Conservation (phyloP, 495 filamentous ascomycete genomes). For the Xylaria cubensis region DNA sequence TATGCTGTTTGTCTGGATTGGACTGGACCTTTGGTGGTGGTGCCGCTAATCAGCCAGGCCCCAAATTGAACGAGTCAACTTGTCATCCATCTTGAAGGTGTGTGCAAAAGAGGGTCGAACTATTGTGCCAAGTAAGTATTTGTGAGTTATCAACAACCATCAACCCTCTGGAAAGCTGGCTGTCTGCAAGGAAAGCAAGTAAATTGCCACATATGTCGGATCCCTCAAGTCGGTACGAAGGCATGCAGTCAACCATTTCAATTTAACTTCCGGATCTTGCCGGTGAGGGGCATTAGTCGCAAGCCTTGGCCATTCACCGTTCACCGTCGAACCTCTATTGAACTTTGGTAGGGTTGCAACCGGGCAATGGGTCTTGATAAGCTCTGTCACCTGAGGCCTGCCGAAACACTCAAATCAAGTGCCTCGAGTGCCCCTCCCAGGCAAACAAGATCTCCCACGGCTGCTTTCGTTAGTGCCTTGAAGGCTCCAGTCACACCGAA, state of each 20-base stretch:
- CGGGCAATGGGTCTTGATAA: constrained; percentile 18
- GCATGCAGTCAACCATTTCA: not conserved
- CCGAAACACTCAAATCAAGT: constrained; percentile 20
- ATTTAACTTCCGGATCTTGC: constrained; percentile 14
- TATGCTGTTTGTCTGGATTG: not conserved
- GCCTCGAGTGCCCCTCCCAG: not conserved
- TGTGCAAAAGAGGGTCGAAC: not conserved
- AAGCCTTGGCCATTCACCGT: constrained; percentile 3
- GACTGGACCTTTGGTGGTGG: not conserved
- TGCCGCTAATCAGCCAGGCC: constrained; percentile 9
- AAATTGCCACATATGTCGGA: not conserved
- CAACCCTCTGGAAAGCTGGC: constrained; percentile 5
- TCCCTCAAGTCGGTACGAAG: not conserved
- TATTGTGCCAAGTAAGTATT: not conserved
- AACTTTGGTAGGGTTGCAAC: constrained; percentile 14
- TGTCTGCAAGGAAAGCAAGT: constrained; percentile 6
- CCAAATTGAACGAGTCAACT: not conserved
- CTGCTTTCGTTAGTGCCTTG: not conserved
- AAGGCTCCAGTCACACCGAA: constrained; percentile 25
- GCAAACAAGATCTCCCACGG: constrained; percentile 22
- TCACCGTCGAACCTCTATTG: not conserved
- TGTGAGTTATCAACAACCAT: not conserved
- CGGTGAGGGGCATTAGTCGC: constrained; percentile 14
- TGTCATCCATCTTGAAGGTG: too few relatives aligned
- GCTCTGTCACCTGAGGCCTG: constrained; percentile 23